These are phyloP conservation scores for Leptodermis oblonga DNA, from an alignment of 257 asterid species.

Conservation along the genomic window DNA sequence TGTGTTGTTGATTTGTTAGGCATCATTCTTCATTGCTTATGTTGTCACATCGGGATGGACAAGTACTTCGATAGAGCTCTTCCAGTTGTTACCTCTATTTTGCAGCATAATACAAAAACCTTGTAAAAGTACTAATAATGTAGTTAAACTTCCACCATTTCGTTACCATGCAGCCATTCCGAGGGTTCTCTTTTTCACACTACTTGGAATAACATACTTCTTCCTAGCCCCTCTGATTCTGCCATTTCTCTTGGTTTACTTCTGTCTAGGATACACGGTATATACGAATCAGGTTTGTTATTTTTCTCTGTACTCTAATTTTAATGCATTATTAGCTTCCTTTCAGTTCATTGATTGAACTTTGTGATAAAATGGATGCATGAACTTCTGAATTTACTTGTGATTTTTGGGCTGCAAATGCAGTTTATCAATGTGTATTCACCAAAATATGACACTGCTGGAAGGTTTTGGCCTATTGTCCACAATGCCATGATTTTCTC, in stretches of 20 bases:
- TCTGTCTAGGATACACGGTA: constrained; percentile 65
- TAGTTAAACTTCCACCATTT: constrained; percentile 48
- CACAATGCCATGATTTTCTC: constrained; percentile 39
- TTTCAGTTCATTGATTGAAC: not conserved
- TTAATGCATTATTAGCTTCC: not conserved
- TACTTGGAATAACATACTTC: constrained; percentile 57
- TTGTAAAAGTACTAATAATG: constrained; percentile 37
- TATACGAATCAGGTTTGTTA: constrained; percentile 75
- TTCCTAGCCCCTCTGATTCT: constrained; percentile 70
- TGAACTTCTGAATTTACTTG: not conserved
- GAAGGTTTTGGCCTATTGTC: constrained; percentile 41
- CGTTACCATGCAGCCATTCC: constrained; percentile 86
- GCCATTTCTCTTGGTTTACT: constrained; percentile 78
- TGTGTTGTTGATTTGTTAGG: constrained; percentile 39
- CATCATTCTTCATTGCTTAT: constrained; percentile 80
- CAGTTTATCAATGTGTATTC: constrained; percentile 41
- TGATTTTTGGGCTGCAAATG: not conserved
- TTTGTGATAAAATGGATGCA: not conserved
- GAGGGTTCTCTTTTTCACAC: constrained; percentile 52
- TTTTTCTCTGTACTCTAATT: not conserved
- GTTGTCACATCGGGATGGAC: constrained; percentile 95
- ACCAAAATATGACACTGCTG: constrained; percentile 37
- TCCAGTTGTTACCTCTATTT: constrained; percentile 65
- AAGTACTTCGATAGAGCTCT: constrained; percentile 68
- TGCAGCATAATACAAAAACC: constrained; percentile 44